These are phyloP conservation scores for Colletotrichum sp. DNA, from an alignment of 2,329 filamentous ascomycete species.

Conservation along the genomic window DNA sequence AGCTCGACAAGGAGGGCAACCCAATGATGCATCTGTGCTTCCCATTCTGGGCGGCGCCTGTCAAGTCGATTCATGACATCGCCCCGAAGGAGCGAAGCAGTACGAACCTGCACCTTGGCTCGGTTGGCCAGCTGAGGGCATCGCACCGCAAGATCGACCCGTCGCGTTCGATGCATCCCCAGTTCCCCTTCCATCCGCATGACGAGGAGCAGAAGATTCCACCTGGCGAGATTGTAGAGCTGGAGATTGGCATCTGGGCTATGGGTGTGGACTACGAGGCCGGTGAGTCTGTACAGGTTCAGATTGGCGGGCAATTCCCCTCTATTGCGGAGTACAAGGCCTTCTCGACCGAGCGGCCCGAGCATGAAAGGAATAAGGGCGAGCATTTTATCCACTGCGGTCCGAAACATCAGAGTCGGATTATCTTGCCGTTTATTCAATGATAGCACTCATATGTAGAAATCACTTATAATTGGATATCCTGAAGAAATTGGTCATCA, in stretches of 20 bases:
- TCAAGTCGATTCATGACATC: constrained; percentile 31
- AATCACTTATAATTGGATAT: not conserved
- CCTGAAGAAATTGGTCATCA: not conserved
- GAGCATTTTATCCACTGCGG: constrained; percentile 42
- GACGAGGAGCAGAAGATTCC: constrained; percentile 42
- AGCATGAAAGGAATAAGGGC: constrained; percentile 45
- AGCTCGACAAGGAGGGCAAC: constrained; percentile 46
- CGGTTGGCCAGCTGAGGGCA: constrained; percentile 47
- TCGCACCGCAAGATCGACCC: constrained; percentile 45
- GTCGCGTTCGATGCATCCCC: constrained; percentile 31
- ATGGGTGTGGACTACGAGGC: constrained; percentile 50
- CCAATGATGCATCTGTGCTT: constrained; percentile 47
- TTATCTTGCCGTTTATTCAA: constrained; percentile 35
- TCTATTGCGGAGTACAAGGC: constrained; percentile 43
- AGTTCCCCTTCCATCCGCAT: constrained; percentile 42
- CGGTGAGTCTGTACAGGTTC: constrained; percentile 35
- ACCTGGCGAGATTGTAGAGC: constrained; percentile 44
- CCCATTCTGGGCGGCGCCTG: constrained; percentile 33
- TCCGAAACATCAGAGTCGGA: constrained; percentile 37
- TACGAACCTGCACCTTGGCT: constrained; percentile 45
- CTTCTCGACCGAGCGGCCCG: constrained; percentile 41
- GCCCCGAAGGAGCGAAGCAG: constrained; percentile 39
- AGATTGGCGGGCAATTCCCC: constrained; percentile 36
- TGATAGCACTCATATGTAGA: not conserved
- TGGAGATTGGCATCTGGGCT: constrained; percentile 54